A percentile compares a stretch with the other conserved stretches of the same genome.
Evolutionary conservation across 2,329 filamentous ascomycete genomes (phyloP).

Genomic region (Pseudogymnoascus sp.): DNA sequence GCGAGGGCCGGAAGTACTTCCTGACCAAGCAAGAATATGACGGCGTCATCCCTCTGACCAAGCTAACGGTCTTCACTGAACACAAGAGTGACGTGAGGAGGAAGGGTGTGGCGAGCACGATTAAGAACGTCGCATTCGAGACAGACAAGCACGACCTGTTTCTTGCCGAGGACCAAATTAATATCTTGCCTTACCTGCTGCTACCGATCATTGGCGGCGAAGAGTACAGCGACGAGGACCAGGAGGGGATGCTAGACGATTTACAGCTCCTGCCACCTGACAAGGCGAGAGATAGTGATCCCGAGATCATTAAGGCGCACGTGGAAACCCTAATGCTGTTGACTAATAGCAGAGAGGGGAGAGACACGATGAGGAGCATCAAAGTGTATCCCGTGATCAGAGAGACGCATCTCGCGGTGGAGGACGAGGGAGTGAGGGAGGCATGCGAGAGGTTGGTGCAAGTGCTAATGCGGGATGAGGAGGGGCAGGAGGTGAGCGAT

Average conservation of each 20-base stretch:
- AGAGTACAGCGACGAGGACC: slow-evolving; percentile 82
- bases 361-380: slow-evolving; percentile 65
- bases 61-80: slow-evolving; percentile 91
- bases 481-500: slow-evolving; percentile 23
- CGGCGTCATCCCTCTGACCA: slow-evolving; percentile 77
- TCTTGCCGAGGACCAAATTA: slow-evolving; percentile 63
- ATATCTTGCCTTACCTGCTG: slow-evolving; percentile 81
- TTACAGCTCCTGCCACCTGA: slow-evolving; percentile 83
- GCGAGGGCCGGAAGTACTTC: slow-evolving; percentile 68
- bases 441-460: slow-evolving; percentile 87
- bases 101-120: slow-evolving; percentile 89
- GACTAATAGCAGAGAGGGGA: slow-evolving; percentile 67
- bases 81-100: slow-evolving; percentile 75
- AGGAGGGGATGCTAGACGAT: slow-evolving; percentile 78
- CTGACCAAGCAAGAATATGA: slow-evolving; percentile 69
- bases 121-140: slow-evolving; percentile 91
- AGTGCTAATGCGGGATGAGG: slow-evolving; percentile 34
- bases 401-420: slow-evolving; percentile 72
- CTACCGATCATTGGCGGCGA: slow-evolving; percentile 83
- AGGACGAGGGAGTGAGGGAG: slow-evolving; percentile 74
- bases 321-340: slow-evolving; percentile 81
- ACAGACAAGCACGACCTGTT: slow-evolving; percentile 64
- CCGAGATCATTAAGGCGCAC: slow-evolving; percentile 73
- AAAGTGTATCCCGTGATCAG: slow-evolving; percentile 86
- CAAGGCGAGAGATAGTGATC: slow-evolving; percentile 75